Evolutionary conservation across 495 filamentous ascomycete genomes (phyloP).

Genomic region (Trichoderma parareesei): DNA sequence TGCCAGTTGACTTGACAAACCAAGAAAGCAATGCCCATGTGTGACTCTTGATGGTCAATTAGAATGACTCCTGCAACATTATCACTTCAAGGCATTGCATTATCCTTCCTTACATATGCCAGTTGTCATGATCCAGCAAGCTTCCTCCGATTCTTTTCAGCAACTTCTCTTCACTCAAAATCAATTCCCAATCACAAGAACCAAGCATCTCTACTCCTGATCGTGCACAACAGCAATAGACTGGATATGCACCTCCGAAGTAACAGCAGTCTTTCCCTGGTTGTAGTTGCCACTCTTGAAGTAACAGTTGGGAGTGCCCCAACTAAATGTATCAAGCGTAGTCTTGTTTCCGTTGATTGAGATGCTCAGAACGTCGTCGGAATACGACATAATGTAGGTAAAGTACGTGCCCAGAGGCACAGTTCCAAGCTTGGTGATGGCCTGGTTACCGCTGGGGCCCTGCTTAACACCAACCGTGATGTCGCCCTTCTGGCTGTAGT

Average conservation of each 20-base stretch:
- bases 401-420: constrained; percentile 24
- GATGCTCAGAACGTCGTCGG: constrained; percentile 20
- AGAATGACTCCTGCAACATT: too few species aligned
- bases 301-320: constrained; percentile 28
- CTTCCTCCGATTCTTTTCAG: too few species aligned
- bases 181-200: too few species aligned
- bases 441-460: constrained; percentile 20
- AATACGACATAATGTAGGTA: constrained; percentile 29
- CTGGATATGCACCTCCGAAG: constrained; percentile 25
- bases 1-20: too few species aligned
- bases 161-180: too few species aligned
- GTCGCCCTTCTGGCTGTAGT: constrained; percentile 23
- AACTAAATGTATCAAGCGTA: constrained; percentile 22
- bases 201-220: background rate
- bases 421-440: constrained; percentile 20
- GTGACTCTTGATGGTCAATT: too few species aligned
- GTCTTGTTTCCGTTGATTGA: constrained; percentile 25
- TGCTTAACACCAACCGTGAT: constrained; percentile 28
- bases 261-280: constrained; percentile 21
- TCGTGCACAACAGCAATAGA: constrained; percentile 20
- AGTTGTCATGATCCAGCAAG: too few species aligned
- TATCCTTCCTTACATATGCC: too few species aligned
- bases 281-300: constrained; percentile 40
- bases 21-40: too few species aligned
- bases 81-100: too few species aligned